phyloP scores from a whole-genome alignment of 2,329 filamentous ascomycete genomes.

The Paecilomyces sp. region DNA sequence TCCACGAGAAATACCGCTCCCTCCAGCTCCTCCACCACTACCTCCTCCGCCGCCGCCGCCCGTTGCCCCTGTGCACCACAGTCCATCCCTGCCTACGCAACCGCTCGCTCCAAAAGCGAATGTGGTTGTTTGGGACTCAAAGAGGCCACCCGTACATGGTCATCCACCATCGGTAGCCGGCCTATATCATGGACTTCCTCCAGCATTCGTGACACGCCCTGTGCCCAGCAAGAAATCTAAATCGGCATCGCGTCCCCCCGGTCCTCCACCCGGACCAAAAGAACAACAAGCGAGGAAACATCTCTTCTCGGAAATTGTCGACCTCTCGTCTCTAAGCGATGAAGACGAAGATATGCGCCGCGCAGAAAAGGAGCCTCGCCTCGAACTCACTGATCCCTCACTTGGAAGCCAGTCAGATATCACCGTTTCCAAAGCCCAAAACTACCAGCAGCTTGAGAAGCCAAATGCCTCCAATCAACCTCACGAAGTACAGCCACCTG shows the following conservation, averaged over 20 bases:
- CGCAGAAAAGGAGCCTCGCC: slow-evolving; percentile 17
- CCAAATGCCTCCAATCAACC: background rate
- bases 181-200: background rate
- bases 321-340: slow-evolving; percentile 43
- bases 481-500: background rate
- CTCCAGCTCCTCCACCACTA: background rate
- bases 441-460: background rate
- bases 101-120: background rate
- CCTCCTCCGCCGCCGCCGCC: background rate
- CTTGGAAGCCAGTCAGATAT: background rate
- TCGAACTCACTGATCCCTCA: background rate
- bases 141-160: background rate
- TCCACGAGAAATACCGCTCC: background rate
- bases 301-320: slow-evolving; percentile 47
- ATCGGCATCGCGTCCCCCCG: slow-evolving; percentile 2
- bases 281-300: slow-evolving; percentile 51
- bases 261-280: slow-evolving; percentile 34
- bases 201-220: background rate
- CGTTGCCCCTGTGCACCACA: background rate
- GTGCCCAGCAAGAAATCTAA: background rate
- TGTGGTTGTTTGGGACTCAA: background rate
- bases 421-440: background rate
- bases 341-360: slow-evolving; percentile 24
- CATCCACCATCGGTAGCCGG: background rate
- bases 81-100: background rate